Base-by-base conservation (phyloP, 2,329 filamentous ascomycete species). In the Ophiostoma perfectum region DNA sequence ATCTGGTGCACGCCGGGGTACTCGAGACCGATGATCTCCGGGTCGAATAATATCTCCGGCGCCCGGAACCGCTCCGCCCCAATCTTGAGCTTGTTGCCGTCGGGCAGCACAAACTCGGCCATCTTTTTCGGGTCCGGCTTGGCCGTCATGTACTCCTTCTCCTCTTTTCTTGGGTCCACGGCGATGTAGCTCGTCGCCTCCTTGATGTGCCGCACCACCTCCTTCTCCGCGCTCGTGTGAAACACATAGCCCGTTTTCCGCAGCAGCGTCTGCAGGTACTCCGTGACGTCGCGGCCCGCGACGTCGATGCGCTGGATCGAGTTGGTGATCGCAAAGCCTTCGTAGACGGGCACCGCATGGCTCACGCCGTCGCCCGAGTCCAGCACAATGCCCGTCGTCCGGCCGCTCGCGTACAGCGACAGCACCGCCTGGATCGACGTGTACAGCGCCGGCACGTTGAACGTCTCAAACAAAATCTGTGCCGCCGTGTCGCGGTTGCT, bases 1-100 rank as follows among this genome's bases (percentile, higher is more conserved):
- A 99, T 97, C 79, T 99, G 95, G 79, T 99, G 95, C 68, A 99
- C 90, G 70, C 95, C 95, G 5, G 93, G 92, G 80, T 97, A 99
- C 80, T 99, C 95, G 66, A 97, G 88, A 11, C 95, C 93, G 74
- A 99, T 97, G 74, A 99, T 89, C 76, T 98, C 95, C 3, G 95
- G 95, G 75, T 98, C 94, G 79, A 99, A 99, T 41, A 99, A 86
- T 74, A 99, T 98, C 79, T 99, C 95, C 1, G 95, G 93, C 3
- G 95, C 95, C 72, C 95, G 87, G 84, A 98, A 99, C 65, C 95
- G 88, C 80, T 99, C 95, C 70, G 93, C 87, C 64, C 95, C 95
- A 72, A 92, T 91, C 88, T 95, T 96, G 72, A 99, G 86, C 78
- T 92, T 96, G 77, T 96, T 91, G 3, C 95, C 95, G 76, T 99